Evolutionary conservation across 2,329 filamentous ascomycete genomes (phyloP), one percentile per base, ranked within the genome.

Genomic region (Lojkania enalia): DNA sequence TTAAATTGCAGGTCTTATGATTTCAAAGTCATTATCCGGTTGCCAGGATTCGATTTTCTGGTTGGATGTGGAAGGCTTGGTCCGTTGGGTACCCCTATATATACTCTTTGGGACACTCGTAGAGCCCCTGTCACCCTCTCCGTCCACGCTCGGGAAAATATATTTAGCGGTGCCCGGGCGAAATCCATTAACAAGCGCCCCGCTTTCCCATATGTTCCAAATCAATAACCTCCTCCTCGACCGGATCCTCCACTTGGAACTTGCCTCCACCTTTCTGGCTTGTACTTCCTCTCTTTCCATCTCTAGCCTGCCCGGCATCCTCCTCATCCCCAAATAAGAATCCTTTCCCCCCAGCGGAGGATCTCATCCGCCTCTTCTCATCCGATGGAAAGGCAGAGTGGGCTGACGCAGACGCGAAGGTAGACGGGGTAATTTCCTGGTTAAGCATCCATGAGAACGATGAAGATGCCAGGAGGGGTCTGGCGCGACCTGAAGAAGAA

Each of bases 371-470:
- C 20, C 66, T 48, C 53, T 65, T 67, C 39, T 69, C 66, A 35
- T 69, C 65, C 1, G 64, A 60, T 6, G 65, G 58, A 42, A 68
- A 66, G 0, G 63, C 61, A 0, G 60, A 62, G 30, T 68, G 67
- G 20, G 63, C 64, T 2, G 63, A 49, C 11, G 64, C 60, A 0
- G 66, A 61, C 6, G 64, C 65, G 31, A 71, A 70, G 32, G 63
- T 59, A 16, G 61, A 65, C 15, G 30, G 55, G 14, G 53, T 53
- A 6, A 60, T 62, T n/a, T 68, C 68, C 27, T 68, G 62, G 13
- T 65, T 66, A 3, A 90, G 75, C 86, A 90, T 90, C 85, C 85
- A 90, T 1, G 86, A 84, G 65, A 89, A 90, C 3, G 84, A 86
- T 5, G 87, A 89, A 54, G 88, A 85, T 1, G 85, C 85, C 23